Percentiles rank a stretch among this genome's conserved stretches.
Conservation (phyloP, 257 asterid genomes). For the Haberlea rhodopensis region DNA sequence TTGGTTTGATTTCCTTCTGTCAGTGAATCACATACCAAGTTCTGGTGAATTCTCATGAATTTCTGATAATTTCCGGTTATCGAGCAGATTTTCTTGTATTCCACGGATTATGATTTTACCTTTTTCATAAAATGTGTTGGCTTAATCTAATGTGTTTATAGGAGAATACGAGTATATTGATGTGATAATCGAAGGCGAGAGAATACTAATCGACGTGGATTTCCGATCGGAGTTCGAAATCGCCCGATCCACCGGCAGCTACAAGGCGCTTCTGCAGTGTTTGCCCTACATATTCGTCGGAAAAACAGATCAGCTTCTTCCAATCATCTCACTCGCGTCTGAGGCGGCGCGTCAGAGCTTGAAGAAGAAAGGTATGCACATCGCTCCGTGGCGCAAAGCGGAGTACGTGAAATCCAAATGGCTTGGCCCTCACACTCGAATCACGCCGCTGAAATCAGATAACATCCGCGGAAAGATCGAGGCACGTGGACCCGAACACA, state of each 20-base stretch:
- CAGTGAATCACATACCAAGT: too few relatives aligned
- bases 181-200: constrained; percentile 64
- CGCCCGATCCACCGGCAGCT: constrained; percentile 74
- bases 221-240: constrained; percentile 92
- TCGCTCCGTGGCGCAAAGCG: constrained; percentile 92
- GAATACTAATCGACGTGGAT: constrained; percentile 70
- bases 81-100: neutral
- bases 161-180: constrained; percentile 90
- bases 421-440: constrained; percentile 64
- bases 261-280: constrained; percentile 55
- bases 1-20: too few relatives aligned
- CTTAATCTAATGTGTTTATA: constrained; percentile 14
- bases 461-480: constrained; percentile 5
- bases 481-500: neutral
- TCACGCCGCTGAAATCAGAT: constrained; percentile 18
- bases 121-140: neutral
- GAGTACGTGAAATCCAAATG: constrained; percentile 78
- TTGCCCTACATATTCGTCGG: constrained; percentile 84
- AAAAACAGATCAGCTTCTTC: constrained; percentile 69
- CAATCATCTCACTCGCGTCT: constrained; percentile 60
- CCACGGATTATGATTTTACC: neutral
- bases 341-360: constrained; percentile 76
- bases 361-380: constrained; percentile 92
- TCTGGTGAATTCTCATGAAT: too few relatives aligned
- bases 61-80: too few relatives aligned